phyloP scores from a whole-genome alignment of 306 rosid species.

The Vigna reflexopilosa region DNA sequence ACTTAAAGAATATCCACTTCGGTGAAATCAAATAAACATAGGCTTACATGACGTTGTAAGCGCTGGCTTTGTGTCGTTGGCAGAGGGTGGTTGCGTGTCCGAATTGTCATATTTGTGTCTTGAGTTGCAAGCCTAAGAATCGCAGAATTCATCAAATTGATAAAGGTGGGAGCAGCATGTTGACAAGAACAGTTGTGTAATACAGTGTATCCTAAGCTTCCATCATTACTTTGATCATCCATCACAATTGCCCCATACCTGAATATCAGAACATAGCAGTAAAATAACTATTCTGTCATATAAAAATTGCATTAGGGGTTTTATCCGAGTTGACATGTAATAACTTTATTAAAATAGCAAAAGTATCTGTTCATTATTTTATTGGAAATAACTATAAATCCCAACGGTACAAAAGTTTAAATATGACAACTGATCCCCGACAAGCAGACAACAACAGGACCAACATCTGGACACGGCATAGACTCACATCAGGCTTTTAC shows the following conservation, averaged over 20 bases:
- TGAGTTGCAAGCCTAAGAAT: conserved; percentile 76
- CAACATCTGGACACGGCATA: background rate
- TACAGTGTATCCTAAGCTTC: conserved; percentile 92
- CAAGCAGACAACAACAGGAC: background rate
- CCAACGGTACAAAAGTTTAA: conserved; percentile 13
- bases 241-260: conserved; percentile 97
- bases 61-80: conserved; percentile 92
- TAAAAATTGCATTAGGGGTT: conserved; percentile 25
- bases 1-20: conserved; percentile 5
- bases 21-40: conserved; percentile 28
- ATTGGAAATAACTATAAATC: background rate
- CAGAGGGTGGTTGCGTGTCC: conserved; percentile 90
- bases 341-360: background rate
- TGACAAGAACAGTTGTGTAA: conserved; percentile 93
- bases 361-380: conserved; percentile 5
- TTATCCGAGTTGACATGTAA: conserved; percentile 12
- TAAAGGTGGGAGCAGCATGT: conserved; percentile 95
- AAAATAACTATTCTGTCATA: conserved; percentile 1
- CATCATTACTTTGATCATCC: conserved; percentile 81
- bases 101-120: conserved; percentile 76
- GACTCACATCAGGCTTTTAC: conserved; percentile 5
- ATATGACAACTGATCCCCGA: conserved; percentile 1
- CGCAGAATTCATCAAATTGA: conserved; percentile 93
- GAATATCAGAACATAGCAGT: conserved; percentile 42
- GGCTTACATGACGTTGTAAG: conserved; percentile 84